Base-by-base conservation (phyloP, 495 filamentous ascomycete species). In the Cercophora sp. region DNA sequence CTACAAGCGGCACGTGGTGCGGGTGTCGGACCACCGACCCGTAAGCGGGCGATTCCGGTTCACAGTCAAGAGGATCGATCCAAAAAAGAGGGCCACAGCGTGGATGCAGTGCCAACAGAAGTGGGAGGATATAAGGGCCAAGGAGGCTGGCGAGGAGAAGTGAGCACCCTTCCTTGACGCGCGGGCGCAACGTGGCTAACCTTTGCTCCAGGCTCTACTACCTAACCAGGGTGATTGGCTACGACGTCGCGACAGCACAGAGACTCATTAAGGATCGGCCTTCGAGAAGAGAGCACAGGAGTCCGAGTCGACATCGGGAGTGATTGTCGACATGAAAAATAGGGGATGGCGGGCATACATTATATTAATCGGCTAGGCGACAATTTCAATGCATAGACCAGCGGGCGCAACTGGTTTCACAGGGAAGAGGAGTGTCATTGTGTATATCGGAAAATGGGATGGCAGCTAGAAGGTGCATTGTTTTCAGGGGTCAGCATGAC, bases 1-100 rank as follows among this genome's bases (percentile, higher is more conserved):
- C 49, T 98, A 98, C 64, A 75, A 81, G 29, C 77, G 94, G 36
- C 91, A 95, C 70, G 92, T 96, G 71, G 84, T 96, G 26, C 76
- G 85, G 44, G 86, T 91, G 11, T 93, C 88, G 8, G 93, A 98
- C 64, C 93, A 98, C 71, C 79, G 93, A 55, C 93, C 93, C 6
- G 94, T 98, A 46, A 94, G 82, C 59, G 93, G 88, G 0, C 70
- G 75, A 25, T 96, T 98, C 69, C 79, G 77, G 59, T 78, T 96
- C 27, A 79, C 85, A 23, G 76, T 95, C 29, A 97, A 96, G 72
- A 86, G 79, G 0, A 85, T 96, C 25, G 71, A 80, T 54, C 77
- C 79, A 8, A 75, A 81, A 58, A 77, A 83, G 68, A 79, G 89
- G 43, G 79, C 76, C 1, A 60, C 63, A 29, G 78, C 79, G 20